Base-by-base conservation (phyloP, 352 stramenopile genomes). In the Phytophthora quininea region DNA sequence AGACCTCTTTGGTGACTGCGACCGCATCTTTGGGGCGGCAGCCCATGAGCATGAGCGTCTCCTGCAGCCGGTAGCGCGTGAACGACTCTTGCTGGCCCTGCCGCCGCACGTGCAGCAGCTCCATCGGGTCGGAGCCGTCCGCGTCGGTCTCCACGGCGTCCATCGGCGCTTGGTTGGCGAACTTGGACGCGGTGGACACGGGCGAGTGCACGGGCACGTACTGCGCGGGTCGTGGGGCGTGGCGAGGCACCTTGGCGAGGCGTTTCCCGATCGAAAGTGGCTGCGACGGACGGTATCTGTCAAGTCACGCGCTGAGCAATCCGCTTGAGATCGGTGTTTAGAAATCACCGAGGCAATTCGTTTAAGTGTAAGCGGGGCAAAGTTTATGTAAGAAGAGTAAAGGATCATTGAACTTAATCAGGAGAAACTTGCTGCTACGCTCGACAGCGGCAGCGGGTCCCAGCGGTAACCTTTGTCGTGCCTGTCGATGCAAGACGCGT, bases 31-130 rank as follows among this genome's bases (percentile, higher is more conserved):
- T 90, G 3, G 81, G 78, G 35, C 88, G 77, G 56, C 86, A 94
- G 43, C 88, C 88, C 88, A 96, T 96, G 65, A 96, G 81, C 81
- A 93, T 93, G 45, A 96, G 79, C 53, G 88, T 96, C 75, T 96
- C 88, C 54, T 96, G 88, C 51, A 96, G 62, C 2, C 88, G 81
- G 58, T 96, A 93, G 30, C 88, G 86, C 60, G 88, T 94, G 71
- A 94, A 94, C 29, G 62, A 74, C 74, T 94, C 84, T 67, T 69
- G 67, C 38, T 59, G 48, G 15, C 77, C 78, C 58, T 86, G 71
- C 6, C 79, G 76, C 62, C 77, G 67, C 11, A 94, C 86, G 30
- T 81, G 35, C 58, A 96, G 83, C 37, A 91, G 70, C 68, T 94
- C 86, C 86, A 96, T 94, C 37, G 88, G 88, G 62, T 96, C 83